A percentile compares a stretch with the other conserved stretches of the same genome.
Conservation (phyloP, 2,329 filamentous ascomycete genomes). For the Aspergillus neoniger region DNA sequence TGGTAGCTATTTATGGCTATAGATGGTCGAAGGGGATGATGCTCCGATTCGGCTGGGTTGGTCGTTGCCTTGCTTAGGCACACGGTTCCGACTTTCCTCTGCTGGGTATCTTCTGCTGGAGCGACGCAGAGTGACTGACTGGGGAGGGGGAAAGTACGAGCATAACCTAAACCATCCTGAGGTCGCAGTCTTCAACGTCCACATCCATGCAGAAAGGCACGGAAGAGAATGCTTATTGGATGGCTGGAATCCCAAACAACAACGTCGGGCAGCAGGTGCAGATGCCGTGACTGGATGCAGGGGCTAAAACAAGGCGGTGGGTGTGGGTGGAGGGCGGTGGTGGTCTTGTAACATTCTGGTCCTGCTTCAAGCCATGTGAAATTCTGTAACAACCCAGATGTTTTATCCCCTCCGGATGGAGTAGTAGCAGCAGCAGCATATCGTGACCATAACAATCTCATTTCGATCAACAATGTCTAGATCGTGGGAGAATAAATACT, state of each 20-base stretch:
- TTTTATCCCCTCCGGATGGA: conserved; percentile 1
- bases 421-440: background rate
- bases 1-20: background rate
- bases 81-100: background rate
- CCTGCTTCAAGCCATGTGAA: conserved; percentile 5
- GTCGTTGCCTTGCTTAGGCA: background rate
- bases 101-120: background rate
- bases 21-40: background rate
- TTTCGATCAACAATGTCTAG: background rate
- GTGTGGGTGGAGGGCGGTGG: background rate
- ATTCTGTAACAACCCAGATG: conserved; percentile 6
- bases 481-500: background rate
- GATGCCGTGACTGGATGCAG: conserved; percentile 6
- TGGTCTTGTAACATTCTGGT: conserved; percentile 3
- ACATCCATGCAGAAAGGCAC: background rate
- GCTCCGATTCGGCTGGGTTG: background rate
- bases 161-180: conserved; percentile 2
- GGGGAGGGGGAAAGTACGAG: background rate
- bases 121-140: background rate
- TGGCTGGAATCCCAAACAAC: conserved; percentile 1
- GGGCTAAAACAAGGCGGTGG: conserved; percentile 11
- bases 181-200: background rate
- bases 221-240: background rate
- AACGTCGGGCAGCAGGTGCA: conserved; percentile 8
- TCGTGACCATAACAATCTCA: background rate